Conservation (phyloP, 2,329 filamentous ascomycete genomes). For the Penicillium expansum region DNA sequence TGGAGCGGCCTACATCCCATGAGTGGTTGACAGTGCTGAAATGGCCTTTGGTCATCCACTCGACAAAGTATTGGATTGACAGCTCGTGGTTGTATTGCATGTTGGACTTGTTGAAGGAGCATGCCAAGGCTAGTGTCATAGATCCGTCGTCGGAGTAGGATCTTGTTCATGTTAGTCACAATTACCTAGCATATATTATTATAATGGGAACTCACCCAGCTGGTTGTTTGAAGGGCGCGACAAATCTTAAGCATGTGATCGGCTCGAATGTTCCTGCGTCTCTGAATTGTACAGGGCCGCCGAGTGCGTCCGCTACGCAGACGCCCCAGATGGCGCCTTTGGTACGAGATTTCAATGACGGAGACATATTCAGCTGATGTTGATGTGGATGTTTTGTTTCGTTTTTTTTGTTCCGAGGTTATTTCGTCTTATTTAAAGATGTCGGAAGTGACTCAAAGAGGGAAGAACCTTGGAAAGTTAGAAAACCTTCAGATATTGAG, state of each 20-base stretch:
- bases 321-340: slow-evolving; percentile 40
- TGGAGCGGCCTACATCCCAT: slow-evolving; percentile 43
- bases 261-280: slow-evolving; percentile 35
- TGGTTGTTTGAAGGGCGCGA: slow-evolving; percentile 36
- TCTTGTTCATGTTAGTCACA: slow-evolving; percentile 16
- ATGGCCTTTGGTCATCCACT: slow-evolving; percentile 38
- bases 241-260: slow-evolving; percentile 34
- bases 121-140: slow-evolving; percentile 45
- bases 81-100: slow-evolving; percentile 31
- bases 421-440: neutral
- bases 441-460: neutral
- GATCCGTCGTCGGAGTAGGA: slow-evolving; percentile 47
- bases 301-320: slow-evolving; percentile 45
- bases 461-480: neutral
- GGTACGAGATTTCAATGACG: slow-evolving; percentile 6
- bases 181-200: too few species aligned
- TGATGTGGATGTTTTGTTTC: neutral
- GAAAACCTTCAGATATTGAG: neutral
- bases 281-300: slow-evolving; percentile 44
- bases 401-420: neutral
- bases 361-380: neutral
- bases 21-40: slow-evolving; percentile 36
- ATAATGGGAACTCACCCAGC: slow-evolving; percentile 29
- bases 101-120: slow-evolving; percentile 36
- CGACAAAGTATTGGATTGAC: slow-evolving; percentile 37